Evolutionary conservation across 441 rosid genomes (phyloP).

Genomic region (Adansonia grandidieri): DNA sequence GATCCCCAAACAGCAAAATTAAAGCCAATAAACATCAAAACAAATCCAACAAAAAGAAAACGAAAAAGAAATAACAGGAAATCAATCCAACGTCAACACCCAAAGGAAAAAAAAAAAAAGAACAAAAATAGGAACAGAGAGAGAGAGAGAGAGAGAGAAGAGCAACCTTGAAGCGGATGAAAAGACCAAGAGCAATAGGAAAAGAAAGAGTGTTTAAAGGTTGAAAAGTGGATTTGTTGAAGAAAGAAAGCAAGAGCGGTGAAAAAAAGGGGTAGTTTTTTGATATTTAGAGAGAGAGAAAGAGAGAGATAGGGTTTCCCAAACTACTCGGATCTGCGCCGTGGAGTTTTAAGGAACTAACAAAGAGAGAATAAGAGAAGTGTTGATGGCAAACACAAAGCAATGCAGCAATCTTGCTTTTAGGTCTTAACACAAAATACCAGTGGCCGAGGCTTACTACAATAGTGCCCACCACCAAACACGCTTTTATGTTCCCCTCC

Average conservation of each 20-base stretch:
- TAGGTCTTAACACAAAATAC: not conserved
- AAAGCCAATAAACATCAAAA: not conserved
- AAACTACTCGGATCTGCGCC: conserved; percentile 94
- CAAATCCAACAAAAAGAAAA: conserved; percentile 27
- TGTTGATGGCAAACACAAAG: not conserved
- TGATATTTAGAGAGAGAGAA: conserved; percentile 9
- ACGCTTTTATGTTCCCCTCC: not conserved
- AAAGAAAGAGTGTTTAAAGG: not conserved
- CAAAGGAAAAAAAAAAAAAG: not conserved
- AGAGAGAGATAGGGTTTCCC: conserved; percentile 41
- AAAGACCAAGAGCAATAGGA: not conserved
- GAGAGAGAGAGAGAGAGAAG: not conserved
- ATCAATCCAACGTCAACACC: not conserved
- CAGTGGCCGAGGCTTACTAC: too few species aligned
- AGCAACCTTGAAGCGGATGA: conserved; percentile 44
- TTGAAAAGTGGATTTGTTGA: not conserved
- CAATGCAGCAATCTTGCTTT: not conserved
- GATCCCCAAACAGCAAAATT: conserved; percentile 31
- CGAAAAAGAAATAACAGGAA: conserved; percentile 1
- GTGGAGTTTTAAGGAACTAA: conserved; percentile 52
- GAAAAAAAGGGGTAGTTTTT: conserved; percentile 8
- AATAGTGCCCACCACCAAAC: too few species aligned
- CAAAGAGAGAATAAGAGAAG: not conserved
- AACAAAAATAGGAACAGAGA: conserved; percentile 7
- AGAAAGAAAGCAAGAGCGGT: not conserved